phyloP scores from a whole-genome alignment of 202 grass and related monocot genomes.

The Panicum hallii region DNA sequence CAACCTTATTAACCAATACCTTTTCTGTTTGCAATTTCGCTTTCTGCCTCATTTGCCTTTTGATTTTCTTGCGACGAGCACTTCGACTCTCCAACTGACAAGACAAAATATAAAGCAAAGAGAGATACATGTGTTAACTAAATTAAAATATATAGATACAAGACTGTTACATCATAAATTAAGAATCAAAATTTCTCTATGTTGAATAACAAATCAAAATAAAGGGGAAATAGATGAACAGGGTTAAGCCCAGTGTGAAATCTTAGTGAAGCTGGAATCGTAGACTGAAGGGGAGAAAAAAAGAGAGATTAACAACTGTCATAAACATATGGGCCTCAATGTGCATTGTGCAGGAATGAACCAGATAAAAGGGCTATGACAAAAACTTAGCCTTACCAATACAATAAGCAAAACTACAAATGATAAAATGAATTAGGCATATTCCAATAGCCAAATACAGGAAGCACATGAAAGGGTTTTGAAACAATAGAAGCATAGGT shows the following conservation, averaged over 20 bases:
- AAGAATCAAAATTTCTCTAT: conserved; percentile 24
- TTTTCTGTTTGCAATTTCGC: conserved; percentile 47
- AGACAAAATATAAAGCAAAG: conserved; percentile 42
- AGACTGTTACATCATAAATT: conserved; percentile 14
- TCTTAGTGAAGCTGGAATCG: conserved; percentile 10
- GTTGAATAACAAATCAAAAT: background rate
- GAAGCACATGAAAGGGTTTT: conserved; percentile 7
- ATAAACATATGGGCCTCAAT: background rate
- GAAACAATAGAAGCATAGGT: background rate
- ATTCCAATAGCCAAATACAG: background rate
- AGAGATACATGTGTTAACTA: conserved; percentile 41
- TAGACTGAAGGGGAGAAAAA: background rate
- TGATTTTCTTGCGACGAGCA: conserved; percentile 66
- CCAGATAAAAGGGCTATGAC: background rate
- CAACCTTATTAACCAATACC: conserved; percentile 48
- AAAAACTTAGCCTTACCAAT: conserved; percentile 5
- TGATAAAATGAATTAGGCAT: background rate
- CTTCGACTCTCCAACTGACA: conserved; percentile 66
- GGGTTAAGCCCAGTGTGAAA: background rate
- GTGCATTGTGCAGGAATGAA: background rate
- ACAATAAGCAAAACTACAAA: conserved; percentile 17
- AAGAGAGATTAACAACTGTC: background rate
- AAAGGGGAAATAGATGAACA: background rate
- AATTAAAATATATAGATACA: conserved; percentile 37
- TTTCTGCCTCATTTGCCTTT: conserved; percentile 50